Percentiles rank a stretch among this genome's conserved stretches.
Evolutionary conservation across 1,284 basidiomycete genomes (phyloP).

Genomic region (Xanthoconium separans): DNA sequence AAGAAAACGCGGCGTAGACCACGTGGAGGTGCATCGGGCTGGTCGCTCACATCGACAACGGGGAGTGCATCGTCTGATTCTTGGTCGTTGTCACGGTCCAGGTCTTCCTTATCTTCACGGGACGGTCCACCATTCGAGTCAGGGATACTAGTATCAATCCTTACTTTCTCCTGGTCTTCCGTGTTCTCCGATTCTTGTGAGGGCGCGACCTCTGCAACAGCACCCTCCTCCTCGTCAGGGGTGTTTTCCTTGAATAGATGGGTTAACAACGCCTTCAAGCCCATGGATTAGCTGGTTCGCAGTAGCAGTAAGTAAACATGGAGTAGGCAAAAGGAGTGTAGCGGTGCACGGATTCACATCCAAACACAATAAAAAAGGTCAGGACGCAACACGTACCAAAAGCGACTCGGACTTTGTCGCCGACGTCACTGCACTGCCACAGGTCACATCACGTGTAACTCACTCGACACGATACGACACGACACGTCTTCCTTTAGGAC

Average conservation of each 20-base stretch:
- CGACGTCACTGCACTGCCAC: too few species aligned
- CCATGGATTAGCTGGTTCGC: conserved; percentile 12
- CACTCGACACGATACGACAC: background rate
- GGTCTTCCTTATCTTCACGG: background rate
- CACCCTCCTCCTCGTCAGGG: conserved; percentile 18
- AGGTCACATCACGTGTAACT: conserved; percentile 9
- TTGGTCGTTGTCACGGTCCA: conserved; percentile 10
- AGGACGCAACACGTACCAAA: too few species aligned
- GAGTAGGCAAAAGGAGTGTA: background rate
- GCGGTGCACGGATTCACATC: background rate
- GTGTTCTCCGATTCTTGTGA: background rate
- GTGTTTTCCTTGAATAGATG: conserved; percentile 7
- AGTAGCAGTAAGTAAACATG: conserved; percentile 9
- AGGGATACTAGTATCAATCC: background rate
- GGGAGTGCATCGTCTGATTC: conserved; percentile 1
- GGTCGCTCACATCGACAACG: background rate
- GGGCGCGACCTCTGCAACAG: background rate
- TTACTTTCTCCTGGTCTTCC: conserved; percentile 2
- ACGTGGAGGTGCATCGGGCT: background rate
- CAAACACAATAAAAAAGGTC: too few species aligned
- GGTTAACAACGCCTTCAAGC: conserved; percentile 7
- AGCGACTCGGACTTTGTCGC: too few species aligned
- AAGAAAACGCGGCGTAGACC: conserved; percentile 2
- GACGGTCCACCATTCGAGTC: background rate
- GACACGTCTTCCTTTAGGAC: background rate